These are phyloP conservation scores for Ustilago sp. DNA, from an alignment of 1,284 basidiomycete species.

Conservation along the genomic window DNA sequence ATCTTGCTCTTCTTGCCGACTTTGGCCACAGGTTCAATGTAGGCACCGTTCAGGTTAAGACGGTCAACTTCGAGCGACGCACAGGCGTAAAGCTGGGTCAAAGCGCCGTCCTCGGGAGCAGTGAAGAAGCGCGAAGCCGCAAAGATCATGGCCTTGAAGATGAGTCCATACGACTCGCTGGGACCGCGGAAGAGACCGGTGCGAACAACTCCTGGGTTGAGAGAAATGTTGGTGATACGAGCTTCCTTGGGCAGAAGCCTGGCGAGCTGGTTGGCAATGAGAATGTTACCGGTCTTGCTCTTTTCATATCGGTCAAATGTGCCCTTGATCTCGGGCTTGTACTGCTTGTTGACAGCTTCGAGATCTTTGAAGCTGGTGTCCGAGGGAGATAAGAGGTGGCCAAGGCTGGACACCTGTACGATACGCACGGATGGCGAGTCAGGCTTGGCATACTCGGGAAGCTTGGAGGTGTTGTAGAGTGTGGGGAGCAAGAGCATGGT, in stretches of 20 bases:
- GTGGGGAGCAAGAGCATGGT: constrained; percentile 55
- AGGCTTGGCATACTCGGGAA: constrained; percentile 47
- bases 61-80: constrained; percentile 63
- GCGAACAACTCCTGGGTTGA: constrained; percentile 51
- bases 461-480: constrained; percentile 48
- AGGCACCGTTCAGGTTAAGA: constrained; percentile 54
- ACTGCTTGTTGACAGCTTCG: constrained; percentile 49
- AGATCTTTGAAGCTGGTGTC: constrained; percentile 49
- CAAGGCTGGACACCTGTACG: constrained; percentile 53
- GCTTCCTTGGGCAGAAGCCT: constrained; percentile 35
- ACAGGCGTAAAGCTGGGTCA: constrained; percentile 66
- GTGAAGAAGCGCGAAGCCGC: constrained; percentile 44
- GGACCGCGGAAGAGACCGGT: constrained; percentile 35
- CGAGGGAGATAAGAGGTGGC: constrained; percentile 22
- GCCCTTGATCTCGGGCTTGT: constrained; percentile 47
- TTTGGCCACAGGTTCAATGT: constrained; percentile 64
- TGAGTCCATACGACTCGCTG: constrained; percentile 42
- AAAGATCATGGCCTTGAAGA: constrained; percentile 20
- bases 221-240: constrained; percentile 38
- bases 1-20: constrained; percentile 38
- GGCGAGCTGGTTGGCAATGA: constrained; percentile 52
- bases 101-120: constrained; percentile 59
- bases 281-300: constrained; percentile 55
- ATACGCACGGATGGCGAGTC: constrained; percentile 48
- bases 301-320: constrained; percentile 54